Percentiles rank a stretch among this genome's conserved stretches.
Evolutionary conservation across 2,329 filamentous ascomycete genomes (phyloP).

Genomic region (Mycosphaerella sp.): DNA sequence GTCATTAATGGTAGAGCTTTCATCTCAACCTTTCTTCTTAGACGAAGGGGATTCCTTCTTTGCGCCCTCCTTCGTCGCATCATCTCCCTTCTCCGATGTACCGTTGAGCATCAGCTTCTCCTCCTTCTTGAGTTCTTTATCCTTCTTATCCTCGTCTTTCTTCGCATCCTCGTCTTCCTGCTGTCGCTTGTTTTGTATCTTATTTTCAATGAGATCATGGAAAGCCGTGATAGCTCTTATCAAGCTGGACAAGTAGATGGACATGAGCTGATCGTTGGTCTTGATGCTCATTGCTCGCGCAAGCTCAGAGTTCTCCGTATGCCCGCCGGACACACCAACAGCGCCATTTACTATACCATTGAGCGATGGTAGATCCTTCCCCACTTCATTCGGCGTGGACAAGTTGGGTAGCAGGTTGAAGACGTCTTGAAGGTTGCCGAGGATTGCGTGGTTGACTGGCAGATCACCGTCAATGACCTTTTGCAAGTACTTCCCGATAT

Average conservation of each 20-base stretch:
- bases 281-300: slow-evolving; percentile 98
- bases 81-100: slow-evolving; percentile 44
- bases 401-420: slow-evolving; percentile 98
- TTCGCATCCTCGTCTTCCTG: slow-evolving; percentile 88
- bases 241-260: slow-evolving; percentile 93
- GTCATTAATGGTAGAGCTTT: slow-evolving; percentile 1
- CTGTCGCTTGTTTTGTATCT: slow-evolving; percentile 97
- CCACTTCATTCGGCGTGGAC: slow-evolving; percentile 67
- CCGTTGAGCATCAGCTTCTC: slow-evolving; percentile 59
- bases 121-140: slow-evolving; percentile 51
- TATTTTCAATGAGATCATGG: slow-evolving; percentile 99
- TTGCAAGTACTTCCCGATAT: slow-evolving; percentile 91
- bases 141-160: slow-evolving; percentile 59
- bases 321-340: slow-evolving; percentile 46
- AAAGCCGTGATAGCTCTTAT: slow-evolving; percentile 98
- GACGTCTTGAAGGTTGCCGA: slow-evolving; percentile 97
- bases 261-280: slow-evolving; percentile 98
- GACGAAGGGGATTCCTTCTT: slow-evolving; percentile 49
- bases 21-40: slow-evolving; percentile 49
- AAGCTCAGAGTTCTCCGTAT: slow-evolving; percentile 69
- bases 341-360: slow-evolving; percentile 50
- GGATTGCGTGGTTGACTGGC: slow-evolving; percentile 93
- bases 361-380: slow-evolving; percentile 54
- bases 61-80: slow-evolving; percentile 44
- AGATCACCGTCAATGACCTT: slow-evolving; percentile 91